Base-by-base conservation (phyloP, 2,329 filamentous ascomycete species). In the Mariannaea elegans region DNA sequence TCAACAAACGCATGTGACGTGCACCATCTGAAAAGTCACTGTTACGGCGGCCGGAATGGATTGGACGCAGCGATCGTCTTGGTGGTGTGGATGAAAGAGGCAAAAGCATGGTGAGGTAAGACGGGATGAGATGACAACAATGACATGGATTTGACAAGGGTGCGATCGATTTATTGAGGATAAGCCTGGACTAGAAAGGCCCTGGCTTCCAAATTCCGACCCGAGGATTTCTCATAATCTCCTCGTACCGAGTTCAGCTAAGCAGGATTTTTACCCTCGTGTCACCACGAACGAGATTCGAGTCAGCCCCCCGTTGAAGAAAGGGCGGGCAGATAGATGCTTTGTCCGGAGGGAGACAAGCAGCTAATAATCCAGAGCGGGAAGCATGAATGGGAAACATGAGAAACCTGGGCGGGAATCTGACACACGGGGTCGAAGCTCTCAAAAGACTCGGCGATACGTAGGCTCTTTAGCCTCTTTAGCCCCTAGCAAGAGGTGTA, bases 81-180 rank as follows among this genome's bases (percentile, higher is more conserved):
- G 56, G 49, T 48, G 56, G 49, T 53, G 56, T 53, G 49, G 49
- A 44, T 47, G 41, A 16, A 42, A 47, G 48, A 53, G 42, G 42
- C 39, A 46, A 24, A 45, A 14, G 21, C 51, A 50, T 47, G 61
- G 21, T 60, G 52, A 57, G 38, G 18, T 56, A 41, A 57, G 42
- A 56, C 39, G 52, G 51, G 51, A 56, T 34, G 48, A 62, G 51
- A 53, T 51, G 55, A 46, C 47, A 46, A 38, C 44, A 54, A 29
- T 54, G 14, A 24, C 38, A 57, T 38, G 47, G 59, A 42, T 44
- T 24, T 36, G 36, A 41, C 34, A 63, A 63, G 55, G 56, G 44
- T 59, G 18, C 13, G 50, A 54, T 59, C 56, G 50, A 54, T 54
- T 29, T 54, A 18, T 59, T 42, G 36, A 34, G 41, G 34, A 39